Evolutionary conservation across 2,329 filamentous ascomycete genomes (phyloP), one percentile per base, ranked within the genome.

Genomic region (Epichloe scottii): DNA sequence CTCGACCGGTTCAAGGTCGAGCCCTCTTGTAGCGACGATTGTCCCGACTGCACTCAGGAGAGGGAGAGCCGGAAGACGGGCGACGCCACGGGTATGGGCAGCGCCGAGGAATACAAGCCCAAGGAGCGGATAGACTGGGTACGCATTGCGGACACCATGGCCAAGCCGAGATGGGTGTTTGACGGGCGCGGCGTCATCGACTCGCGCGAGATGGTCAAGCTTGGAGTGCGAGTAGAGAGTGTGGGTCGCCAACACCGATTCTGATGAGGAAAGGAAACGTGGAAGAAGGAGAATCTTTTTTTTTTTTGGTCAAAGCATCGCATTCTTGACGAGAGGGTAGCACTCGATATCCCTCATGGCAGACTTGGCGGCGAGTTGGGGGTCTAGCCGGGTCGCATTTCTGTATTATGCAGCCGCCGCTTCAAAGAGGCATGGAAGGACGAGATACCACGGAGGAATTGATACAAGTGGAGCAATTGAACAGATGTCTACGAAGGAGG

Each of bases 141-240:
- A 50, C 69, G 65, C 62, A 73, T 79, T 42, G 66, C 73, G 43
- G 61, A 67, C 49, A 61, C 63, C 55, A 78, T 79, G 74, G 67
- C 67, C 46, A 72, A 74, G 63, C 76, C 76, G 11, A 72, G 71
- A 51, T 78, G 74, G 74, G 66, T 79, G 26, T 79, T 79, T 63
- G 76, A 79, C 53, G 76, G 76, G n/a, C 72, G 73, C 50, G 74
- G 75, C 39, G 70, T 78, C 33, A 70, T 79, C 45, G 72, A 79
- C 56, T 68, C 67, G 17, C 62, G 64, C 21, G 67, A 70, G 56
- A 71, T 78, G 68, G 65, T 66, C 39, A 71, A 70, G 63, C 63
- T 78, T n/a, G 75, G 73, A 14, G 67, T 79, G 47, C 66, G 69
- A 17, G 73, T 78, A 10, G 73, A 77, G 66, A 76, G 71, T 54